Conservation (phyloP, 176 grass and related monocot genomes). For the Cenchrus americanus region DNA sequence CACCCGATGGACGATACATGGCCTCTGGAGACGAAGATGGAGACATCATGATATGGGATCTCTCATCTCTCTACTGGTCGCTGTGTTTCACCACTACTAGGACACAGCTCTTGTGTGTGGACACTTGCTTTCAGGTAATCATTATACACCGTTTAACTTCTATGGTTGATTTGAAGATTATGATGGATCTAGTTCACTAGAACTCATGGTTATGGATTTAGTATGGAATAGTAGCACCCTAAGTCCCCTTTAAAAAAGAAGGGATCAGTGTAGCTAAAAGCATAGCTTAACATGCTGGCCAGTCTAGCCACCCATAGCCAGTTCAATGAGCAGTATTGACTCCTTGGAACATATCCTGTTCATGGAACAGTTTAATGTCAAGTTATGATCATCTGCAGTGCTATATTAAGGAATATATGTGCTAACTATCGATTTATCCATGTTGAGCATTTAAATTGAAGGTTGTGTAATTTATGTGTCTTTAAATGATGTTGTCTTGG, state of each 20-base stretch:
- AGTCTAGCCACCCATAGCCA: background rate
- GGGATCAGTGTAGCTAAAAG: constrained; percentile 1
- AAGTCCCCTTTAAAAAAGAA: constrained; percentile 7
- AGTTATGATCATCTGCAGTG: background rate
- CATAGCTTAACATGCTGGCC: constrained; percentile 24
- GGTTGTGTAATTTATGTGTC: background rate
- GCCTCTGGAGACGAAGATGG: constrained; percentile 98
- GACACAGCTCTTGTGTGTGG: constrained; percentile 90
- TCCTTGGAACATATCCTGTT: background rate
- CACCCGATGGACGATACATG: constrained; percentile 92
- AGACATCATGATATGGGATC: constrained; percentile 97
- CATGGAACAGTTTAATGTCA: no score
- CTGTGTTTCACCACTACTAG: constrained; percentile 77
- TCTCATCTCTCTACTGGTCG: constrained; percentile 84
- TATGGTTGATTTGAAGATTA: background rate
- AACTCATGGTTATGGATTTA: no score
- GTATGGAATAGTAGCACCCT: background rate
- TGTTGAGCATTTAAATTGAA: constrained; percentile 15
- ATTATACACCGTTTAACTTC: background rate
- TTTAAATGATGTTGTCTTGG: no score
- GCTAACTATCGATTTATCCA: constrained; percentile 16
- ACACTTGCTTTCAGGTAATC: constrained; percentile 93
- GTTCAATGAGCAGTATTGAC: constrained; percentile 1
- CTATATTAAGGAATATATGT: constrained; percentile 7
- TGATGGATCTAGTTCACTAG: no score